These are phyloP conservation scores for Silene noctiflora DNA, from an alignment of 179 eudicot genomes.

Conservation along the genomic window DNA sequence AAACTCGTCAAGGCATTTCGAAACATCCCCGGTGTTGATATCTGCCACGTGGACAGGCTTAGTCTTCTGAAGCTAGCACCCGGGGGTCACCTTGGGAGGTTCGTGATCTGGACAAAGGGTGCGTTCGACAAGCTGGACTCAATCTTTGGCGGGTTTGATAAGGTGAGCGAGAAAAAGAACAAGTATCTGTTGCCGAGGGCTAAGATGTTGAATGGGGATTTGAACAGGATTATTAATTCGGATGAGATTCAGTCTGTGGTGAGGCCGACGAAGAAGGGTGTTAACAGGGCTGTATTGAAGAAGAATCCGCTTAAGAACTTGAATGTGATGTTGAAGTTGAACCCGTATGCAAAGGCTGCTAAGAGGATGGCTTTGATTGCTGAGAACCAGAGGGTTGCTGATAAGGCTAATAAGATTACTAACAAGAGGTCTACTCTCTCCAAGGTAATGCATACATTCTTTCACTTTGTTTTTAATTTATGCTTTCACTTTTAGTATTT, in stretches of 20 bases:
- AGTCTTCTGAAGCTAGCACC: conserved; percentile 77
- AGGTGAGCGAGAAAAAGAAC: conserved; percentile 61
- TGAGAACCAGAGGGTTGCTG: conserved; percentile 68
- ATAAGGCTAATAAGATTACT: conserved; percentile 64
- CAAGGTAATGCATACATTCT: conserved; percentile 32
- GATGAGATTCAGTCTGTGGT: conserved; percentile 93
- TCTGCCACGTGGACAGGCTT: conserved; percentile 67
- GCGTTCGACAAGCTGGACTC: conserved; percentile 82
- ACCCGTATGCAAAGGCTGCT: conserved; percentile 90
- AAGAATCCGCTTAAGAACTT: conserved; percentile 90
- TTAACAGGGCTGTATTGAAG: conserved; percentile 67
- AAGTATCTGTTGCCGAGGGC: conserved; percentile 71
- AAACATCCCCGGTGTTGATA: conserved; percentile 65
- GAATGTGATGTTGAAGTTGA: conserved; percentile 72
- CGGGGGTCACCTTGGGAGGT: conserved; percentile 80
- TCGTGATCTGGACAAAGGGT: conserved; percentile 74
- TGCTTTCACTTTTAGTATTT: too few species aligned
- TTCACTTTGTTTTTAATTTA: neutral
- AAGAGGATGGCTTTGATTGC: conserved; percentile 81
- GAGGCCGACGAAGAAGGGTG: conserved; percentile 73
- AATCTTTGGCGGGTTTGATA: conserved; percentile 74
- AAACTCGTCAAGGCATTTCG: conserved; percentile 81
- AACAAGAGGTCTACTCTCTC: conserved; percentile 67
- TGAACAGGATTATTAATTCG: conserved; percentile 82
- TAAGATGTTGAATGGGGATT: conserved; percentile 81